Evolutionary conservation across 345 rosid genomes (phyloP), one percentile per base, ranked within the genome.

Genomic region (Geranium rotundifolium): DNA sequence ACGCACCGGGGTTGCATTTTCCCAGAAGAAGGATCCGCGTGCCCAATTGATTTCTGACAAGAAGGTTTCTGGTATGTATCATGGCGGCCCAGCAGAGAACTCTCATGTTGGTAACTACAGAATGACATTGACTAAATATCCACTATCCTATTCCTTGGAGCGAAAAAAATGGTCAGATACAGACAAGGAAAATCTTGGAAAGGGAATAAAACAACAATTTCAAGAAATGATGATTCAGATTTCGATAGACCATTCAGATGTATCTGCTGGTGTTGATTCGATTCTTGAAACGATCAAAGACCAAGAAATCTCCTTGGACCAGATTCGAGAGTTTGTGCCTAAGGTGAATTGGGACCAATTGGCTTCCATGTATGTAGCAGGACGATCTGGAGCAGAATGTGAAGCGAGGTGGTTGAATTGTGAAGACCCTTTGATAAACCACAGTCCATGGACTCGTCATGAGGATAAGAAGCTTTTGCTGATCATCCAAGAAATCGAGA

Each of bases 381-480:
- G 81, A 77, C 96, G 80, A 59, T 76, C 84, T 68, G 95, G 89
- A 71, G 81, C 91, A 62, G 97, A 90, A 79, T 93, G 99, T 72
- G 85, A 83, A 80, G 81, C 95, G 65, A 84, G 76, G 78, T 93
- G 96, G 99, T 67, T 87, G 81, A 90, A 82, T 74, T 76, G 75
- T 57, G 95, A 83, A 80, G 95, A 90, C 73, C 85, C 95, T 62
- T 73, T 88, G 67, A 80, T 93, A 58, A 90, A 93, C 79, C 74
- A 71, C 4, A 49, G 64, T 58, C 67, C 60, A 4, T 90, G 97
- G 96, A 82, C 86, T 60, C 73, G 60, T 5, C 73, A 80, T 71
- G 97, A 93, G 81, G 95, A 88, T 59, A 84, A 86, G 67, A 71
- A 68, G 13, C 89, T 93, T 64, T 65, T 76, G 66, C 60, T 65